A percentile compares a stretch with the other conserved stretches of the same genome.
Conservation (phyloP, 352 stramenopile genomes). For the Phytophthora macrochlamydospora region DNA sequence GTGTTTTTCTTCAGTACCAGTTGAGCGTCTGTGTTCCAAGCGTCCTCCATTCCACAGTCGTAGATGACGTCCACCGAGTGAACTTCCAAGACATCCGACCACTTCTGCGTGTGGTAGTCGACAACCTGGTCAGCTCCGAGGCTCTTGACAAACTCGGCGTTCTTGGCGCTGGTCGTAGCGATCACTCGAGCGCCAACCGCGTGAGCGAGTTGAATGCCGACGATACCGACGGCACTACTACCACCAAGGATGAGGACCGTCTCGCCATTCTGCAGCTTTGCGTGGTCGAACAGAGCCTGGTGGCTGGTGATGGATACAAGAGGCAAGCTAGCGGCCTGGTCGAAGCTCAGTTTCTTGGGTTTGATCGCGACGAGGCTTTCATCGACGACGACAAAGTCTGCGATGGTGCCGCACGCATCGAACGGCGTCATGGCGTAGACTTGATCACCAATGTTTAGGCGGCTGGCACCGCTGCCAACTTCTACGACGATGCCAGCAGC, state of each 20-base stretch:
- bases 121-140: constrained; percentile 32
- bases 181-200: constrained; percentile 21
- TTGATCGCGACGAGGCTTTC: constrained; percentile 31
- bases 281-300: constrained; percentile 30
- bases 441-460: constrained; percentile 48
- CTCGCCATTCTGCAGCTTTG: constrained; percentile 31
- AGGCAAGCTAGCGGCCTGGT: constrained; percentile 1
- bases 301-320: constrained; percentile 34
- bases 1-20: constrained; percentile 8
- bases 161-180: constrained; percentile 20
- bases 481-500: constrained; percentile 52
- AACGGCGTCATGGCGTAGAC: not conserved
- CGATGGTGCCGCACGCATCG: not conserved
- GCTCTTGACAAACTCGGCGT: constrained; percentile 17
- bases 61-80: constrained; percentile 41
- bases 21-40: constrained; percentile 24
- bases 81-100: constrained; percentile 18
- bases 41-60: constrained; percentile 25
- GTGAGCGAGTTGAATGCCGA: constrained; percentile 43
- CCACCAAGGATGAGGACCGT: constrained; percentile 45
- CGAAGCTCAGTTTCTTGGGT: constrained; percentile 35
- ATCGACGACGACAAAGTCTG: not conserved
- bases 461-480: constrained; percentile 40
- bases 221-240: constrained; percentile 24
- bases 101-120: constrained; percentile 35